Percentiles rank a stretch among this genome's conserved stretches.
phyloP scores from a whole-genome alignment of 2,329 filamentous ascomycete genomes.

The Diaporthe vaccinii region DNA sequence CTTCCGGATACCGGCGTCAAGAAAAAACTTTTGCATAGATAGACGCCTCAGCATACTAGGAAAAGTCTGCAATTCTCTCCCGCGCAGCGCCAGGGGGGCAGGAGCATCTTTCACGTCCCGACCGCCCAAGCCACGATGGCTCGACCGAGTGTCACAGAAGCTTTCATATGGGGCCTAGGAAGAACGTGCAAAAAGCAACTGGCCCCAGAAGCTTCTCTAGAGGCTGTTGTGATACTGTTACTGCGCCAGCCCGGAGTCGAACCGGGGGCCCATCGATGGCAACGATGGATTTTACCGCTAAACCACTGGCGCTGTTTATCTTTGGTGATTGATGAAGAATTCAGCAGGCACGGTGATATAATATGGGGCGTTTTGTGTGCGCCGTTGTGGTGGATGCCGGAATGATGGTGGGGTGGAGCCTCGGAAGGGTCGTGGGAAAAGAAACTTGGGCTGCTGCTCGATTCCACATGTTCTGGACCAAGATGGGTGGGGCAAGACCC shows the following conservation, averaged over 20 bases:
- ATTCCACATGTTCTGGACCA: neutral
- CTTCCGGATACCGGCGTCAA: neutral
- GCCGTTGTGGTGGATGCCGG: neutral
- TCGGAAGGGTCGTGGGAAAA: neutral
- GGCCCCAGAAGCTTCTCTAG: neutral
- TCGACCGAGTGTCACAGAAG: neutral
- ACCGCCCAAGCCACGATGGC: neutral
- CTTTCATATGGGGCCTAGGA: neutral
- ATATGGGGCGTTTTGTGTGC: neutral
- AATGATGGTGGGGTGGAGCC: neutral
- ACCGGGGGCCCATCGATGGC: slow-evolving; percentile 63
- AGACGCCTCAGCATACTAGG: neutral
- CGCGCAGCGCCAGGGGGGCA: no score
- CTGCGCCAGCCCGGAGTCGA: slow-evolving; percentile 57
- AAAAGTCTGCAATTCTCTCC: neutral
- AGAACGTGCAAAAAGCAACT: slow-evolving; percentile 7
- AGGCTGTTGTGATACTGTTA: neutral
- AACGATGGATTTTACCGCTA: slow-evolving; percentile 65
- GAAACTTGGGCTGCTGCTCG: neutral
- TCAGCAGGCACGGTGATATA: neutral
- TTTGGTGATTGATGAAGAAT: neutral
- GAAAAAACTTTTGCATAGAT: no score
- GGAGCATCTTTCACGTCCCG: neutral
- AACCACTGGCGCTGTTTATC: slow-evolving; percentile 52
- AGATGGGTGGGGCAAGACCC: neutral